phyloP scores from a whole-genome alignment of 225 moss, liverwort and hornwort genomes.

The Neckera pumila region DNA sequence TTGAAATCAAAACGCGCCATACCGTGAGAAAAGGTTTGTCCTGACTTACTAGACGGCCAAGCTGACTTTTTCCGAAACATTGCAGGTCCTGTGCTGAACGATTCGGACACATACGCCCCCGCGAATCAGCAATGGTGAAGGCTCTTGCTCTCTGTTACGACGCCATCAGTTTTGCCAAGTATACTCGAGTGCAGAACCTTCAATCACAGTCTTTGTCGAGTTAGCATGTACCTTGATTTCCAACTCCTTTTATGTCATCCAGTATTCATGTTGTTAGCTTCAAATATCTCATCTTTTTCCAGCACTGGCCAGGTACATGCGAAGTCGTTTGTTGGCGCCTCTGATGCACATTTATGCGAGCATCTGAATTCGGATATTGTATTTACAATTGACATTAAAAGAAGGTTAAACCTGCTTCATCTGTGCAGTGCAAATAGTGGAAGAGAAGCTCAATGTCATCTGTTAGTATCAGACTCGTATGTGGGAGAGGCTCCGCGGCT shows the following conservation, averaged over 20 bases:
- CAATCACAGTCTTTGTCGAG: not conserved
- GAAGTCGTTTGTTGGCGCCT: not conserved
- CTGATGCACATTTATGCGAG: not conserved
- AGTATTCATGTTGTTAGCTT: not conserved
- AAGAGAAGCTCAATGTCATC: slow-evolving; percentile 40
- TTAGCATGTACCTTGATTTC: not conserved
- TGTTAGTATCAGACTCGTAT: slow-evolving; percentile 76
- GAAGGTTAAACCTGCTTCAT: not conserved
- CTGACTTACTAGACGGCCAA: not conserved
- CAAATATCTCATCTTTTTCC: not conserved
- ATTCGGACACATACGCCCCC: slow-evolving; percentile 42
- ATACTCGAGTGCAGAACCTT: not conserved
- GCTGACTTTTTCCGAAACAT: not conserved
- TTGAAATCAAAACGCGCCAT: not conserved
- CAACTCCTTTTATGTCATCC: not conserved
- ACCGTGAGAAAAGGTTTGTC: not conserved
- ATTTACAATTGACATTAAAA: not conserved
- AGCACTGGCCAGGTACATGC: not conserved
- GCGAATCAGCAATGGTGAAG: slow-evolving; percentile 72
- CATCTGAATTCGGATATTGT: not conserved
- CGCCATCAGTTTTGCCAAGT: slow-evolving; percentile 86
- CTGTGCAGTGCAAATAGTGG: slow-evolving; percentile 41
- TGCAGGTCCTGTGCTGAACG: slow-evolving; percentile 38
- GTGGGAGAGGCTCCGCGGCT: slow-evolving; percentile 64
- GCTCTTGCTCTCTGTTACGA: slow-evolving; percentile 63